phyloP scores from a whole-genome alignment of 2,329 filamentous ascomycete species.

The Colletotrichum sp. region DNA sequence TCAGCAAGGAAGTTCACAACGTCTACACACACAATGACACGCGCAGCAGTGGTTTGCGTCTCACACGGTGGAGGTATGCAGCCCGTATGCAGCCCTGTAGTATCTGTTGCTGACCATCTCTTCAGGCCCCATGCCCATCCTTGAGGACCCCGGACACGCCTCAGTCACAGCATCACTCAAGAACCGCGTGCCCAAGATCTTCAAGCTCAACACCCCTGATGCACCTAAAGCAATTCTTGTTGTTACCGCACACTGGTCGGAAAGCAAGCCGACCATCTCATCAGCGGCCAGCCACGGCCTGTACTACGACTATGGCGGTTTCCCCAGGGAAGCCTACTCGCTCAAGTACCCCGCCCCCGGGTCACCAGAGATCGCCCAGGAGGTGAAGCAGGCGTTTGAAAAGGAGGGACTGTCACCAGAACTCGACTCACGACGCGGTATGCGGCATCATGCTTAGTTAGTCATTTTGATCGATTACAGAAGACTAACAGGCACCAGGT shows the following conservation, averaged over 20 bases:
- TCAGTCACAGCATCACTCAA: slow-evolving; percentile 55
- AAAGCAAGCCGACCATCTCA: slow-evolving; percentile 53
- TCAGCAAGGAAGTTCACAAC: background rate
- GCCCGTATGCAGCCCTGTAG: background rate
- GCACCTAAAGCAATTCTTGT: slow-evolving; percentile 57
- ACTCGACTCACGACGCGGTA: slow-evolving; percentile 40
- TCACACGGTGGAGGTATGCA: slow-evolving; percentile 52
- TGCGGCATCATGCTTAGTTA: background rate
- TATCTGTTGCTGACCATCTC: background rate
- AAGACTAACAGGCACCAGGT: slow-evolving; percentile 22
- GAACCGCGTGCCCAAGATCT: slow-evolving; percentile 57
- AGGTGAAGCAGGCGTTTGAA: slow-evolving; percentile 49
- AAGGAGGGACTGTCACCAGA: slow-evolving; percentile 46
- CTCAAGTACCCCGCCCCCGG: slow-evolving; percentile 62
- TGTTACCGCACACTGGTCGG: slow-evolving; percentile 64
- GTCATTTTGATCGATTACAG: too few relatives aligned
- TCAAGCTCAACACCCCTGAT: slow-evolving; percentile 55
- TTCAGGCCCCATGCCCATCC: slow-evolving; percentile 59
- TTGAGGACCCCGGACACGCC: slow-evolving; percentile 58
- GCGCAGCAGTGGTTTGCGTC: slow-evolving; percentile 50
- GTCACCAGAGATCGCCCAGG: slow-evolving; percentile 54
- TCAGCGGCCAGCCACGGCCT: slow-evolving; percentile 50
- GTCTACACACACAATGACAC: slow-evolving; percentile 35
- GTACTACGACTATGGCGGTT: slow-evolving; percentile 64
- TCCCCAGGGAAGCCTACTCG: slow-evolving; percentile 58